These are phyloP conservation scores for Pseudogymnoascus sp. DNA, from an alignment of 2,329 filamentous ascomycete species.

Conservation along the genomic window DNA sequence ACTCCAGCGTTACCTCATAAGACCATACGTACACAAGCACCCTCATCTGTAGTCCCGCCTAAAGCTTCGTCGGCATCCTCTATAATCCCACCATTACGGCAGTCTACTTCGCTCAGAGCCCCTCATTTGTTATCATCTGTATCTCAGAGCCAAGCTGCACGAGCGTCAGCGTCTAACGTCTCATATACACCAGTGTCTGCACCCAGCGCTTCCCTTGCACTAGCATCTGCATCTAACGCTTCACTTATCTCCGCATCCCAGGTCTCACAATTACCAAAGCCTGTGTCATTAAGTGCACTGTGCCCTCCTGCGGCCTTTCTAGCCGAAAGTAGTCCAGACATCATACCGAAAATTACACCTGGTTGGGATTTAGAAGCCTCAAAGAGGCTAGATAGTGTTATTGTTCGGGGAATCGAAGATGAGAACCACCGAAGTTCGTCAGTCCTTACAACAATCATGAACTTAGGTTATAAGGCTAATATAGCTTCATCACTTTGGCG, in stretches of 20 bases:
- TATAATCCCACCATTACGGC: not conserved
- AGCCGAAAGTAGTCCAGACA: not conserved
- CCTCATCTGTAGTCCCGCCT: not conserved
- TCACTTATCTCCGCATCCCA: not conserved
- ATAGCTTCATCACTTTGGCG: slow-evolving; percentile 17
- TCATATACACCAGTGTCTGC: not conserved
- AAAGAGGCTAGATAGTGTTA: slow-evolving; percentile 18
- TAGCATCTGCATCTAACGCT: not conserved
- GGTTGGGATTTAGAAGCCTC: slow-evolving; percentile 15
- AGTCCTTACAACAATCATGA: slow-evolving; percentile 15
- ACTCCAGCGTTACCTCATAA: not conserved
- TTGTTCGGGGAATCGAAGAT: slow-evolving; percentile 9
- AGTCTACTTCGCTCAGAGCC: not conserved
- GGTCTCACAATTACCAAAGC: not conserved
- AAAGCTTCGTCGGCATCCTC: not conserved
- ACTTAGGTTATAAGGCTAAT: slow-evolving; percentile 15
- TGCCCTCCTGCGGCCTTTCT: no score
- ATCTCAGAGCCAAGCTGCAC: not conserved
- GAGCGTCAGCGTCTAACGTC: not conserved
- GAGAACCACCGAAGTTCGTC: slow-evolving; percentile 10
- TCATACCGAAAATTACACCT: slow-evolving; percentile 12
- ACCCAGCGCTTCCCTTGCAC: not conserved
- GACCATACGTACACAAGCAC: not conserved
- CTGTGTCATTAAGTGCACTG: not conserved
- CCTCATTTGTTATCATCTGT: not conserved